These are phyloP conservation scores for Globisporangium nagaii DNA, from an alignment of 352 stramenopile species.

Conservation along the genomic window DNA sequence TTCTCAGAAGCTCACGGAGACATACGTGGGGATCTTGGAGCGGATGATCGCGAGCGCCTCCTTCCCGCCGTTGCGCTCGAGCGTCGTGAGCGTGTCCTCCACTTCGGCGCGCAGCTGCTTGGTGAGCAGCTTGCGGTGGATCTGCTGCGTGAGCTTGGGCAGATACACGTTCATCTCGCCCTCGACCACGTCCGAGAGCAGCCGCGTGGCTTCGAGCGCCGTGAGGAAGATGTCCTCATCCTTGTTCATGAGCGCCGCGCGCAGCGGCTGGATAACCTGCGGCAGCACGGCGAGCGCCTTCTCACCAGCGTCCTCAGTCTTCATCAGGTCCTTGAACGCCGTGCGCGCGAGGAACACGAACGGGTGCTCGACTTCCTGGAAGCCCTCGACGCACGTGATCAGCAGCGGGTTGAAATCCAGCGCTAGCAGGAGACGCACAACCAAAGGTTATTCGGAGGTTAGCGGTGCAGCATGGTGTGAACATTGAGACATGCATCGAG, in stretches of 20 bases:
- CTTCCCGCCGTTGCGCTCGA: conserved; percentile 70
- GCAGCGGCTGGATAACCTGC: conserved; percentile 56
- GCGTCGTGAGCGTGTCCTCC: conserved; percentile 54
- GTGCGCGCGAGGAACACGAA: conserved; percentile 75
- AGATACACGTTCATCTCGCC: conserved; percentile 74
- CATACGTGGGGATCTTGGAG: conserved; percentile 75
- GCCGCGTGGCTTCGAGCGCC: conserved; percentile 56
- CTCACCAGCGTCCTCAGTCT: conserved; percentile 49
- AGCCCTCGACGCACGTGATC: conserved; percentile 68
- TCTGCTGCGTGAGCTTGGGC: conserved; percentile 70
- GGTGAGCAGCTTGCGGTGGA: conserved; percentile 63
- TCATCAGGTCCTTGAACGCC: conserved; percentile 69
- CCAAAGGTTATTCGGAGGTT: too few relatives aligned
- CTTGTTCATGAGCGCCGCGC: conserved; percentile 55
- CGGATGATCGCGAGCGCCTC: conserved; percentile 71
- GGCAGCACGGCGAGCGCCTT: conserved; percentile 51
- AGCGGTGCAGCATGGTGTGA: too few relatives aligned
- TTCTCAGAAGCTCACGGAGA: conserved; percentile 28
- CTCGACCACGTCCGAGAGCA: conserved; percentile 59
- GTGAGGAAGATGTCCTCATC: conserved; percentile 70
- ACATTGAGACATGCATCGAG: background rate
- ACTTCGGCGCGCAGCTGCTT: conserved; percentile 48
- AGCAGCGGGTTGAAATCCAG: conserved; percentile 62
- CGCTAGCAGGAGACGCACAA: conserved; percentile 18
- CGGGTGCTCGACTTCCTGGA: conserved; percentile 67